A percentile compares a stretch with the other conserved stretches of the same genome.
Evolutionary conservation across 1,284 basidiomycete species (phyloP).

Genomic region (Takashimella koratensis): DNA sequence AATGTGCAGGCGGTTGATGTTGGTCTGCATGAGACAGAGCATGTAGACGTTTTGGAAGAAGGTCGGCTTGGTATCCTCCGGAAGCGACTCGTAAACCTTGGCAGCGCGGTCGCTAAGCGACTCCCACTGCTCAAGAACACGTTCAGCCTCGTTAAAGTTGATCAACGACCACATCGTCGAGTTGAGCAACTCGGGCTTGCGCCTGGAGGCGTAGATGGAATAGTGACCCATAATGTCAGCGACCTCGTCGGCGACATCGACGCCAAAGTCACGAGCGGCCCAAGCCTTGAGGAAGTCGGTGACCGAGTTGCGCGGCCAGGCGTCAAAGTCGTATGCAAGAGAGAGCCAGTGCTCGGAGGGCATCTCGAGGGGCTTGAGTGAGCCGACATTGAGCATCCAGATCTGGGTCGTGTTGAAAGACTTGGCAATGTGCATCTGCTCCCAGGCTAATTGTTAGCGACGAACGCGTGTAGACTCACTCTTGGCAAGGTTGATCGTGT

Average conservation of each 20-base stretch:
- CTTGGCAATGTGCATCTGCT: slow-evolving; percentile 14
- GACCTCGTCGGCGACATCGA: slow-evolving; percentile 17
- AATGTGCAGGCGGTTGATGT: slow-evolving; percentile 60
- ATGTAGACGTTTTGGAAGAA: slow-evolving; percentile 69
- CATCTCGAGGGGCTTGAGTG: slow-evolving; percentile 28
- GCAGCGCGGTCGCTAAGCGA: slow-evolving; percentile 56
- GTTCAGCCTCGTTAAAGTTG: slow-evolving; percentile 68
- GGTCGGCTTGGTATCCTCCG: slow-evolving; percentile 55
- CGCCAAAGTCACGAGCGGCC: slow-evolving; percentile 28
- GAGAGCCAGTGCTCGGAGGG: slow-evolving; percentile 3
- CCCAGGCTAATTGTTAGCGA: slow-evolving; percentile 7
- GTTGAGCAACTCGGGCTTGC: slow-evolving; percentile 64
- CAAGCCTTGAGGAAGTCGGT: slow-evolving; percentile 18
- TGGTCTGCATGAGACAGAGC: slow-evolving; percentile 53
- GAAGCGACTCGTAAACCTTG: slow-evolving; percentile 57
- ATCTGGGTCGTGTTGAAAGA: slow-evolving; percentile 20
- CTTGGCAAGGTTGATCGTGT: slow-evolving; percentile 29
- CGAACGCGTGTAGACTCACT: slow-evolving; percentile 4
- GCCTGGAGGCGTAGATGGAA: slow-evolving; percentile 19
- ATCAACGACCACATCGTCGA: slow-evolving; percentile 61
- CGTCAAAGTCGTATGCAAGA: slow-evolving; percentile 26
- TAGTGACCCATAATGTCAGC: slow-evolving; percentile 26
- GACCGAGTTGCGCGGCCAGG: slow-evolving; percentile 21
- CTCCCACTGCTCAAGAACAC: slow-evolving; percentile 55
- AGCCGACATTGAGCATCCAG: slow-evolving; percentile 31